phyloP scores from a whole-genome alignment of 306 rosid genomes.

The Malus sylvestris region DNA sequence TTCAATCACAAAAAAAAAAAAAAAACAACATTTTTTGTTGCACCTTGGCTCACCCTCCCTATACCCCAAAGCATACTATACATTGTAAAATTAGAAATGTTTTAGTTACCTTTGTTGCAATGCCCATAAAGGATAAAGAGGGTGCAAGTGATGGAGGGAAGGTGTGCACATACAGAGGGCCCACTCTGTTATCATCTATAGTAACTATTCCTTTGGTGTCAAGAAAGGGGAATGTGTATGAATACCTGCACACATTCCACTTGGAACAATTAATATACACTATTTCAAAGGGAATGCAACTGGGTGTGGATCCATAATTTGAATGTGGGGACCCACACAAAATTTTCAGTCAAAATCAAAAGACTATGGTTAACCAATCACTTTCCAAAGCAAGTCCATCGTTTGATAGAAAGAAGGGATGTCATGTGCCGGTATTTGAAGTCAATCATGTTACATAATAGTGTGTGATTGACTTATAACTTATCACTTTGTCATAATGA shows the following conservation, averaged over 20 bases:
- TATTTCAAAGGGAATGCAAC: not conserved
- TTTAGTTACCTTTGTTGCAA: slow-evolving; percentile 67
- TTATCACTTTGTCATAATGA: no score
- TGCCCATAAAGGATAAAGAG: slow-evolving; percentile 79
- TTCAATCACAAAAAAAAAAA: no score
- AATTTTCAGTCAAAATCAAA: slow-evolving; percentile 13
- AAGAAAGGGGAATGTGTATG: slow-evolving; percentile 88
- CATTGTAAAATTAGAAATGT: not conserved
- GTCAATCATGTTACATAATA: no score
- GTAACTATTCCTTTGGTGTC: slow-evolving; percentile 87
- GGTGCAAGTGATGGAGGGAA: slow-evolving; percentile 93
- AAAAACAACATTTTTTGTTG: no score
- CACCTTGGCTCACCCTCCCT: no score
- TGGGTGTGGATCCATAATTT: slow-evolving; percentile 2
- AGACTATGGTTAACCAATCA: slow-evolving; percentile 34
- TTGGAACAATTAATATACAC: not conserved
- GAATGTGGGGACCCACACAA: slow-evolving; percentile 20
- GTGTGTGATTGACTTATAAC: no score
- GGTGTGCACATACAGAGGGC: slow-evolving; percentile 90
- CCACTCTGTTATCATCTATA: slow-evolving; percentile 88
- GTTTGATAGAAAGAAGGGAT: no score
- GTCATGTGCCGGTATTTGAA: fast-evolving
- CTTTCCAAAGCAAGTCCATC: not conserved
- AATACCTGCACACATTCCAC: slow-evolving; percentile 54
- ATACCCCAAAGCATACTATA: no score